A percentile compares a stretch with the other conserved stretches of the same genome.
Conservation (phyloP, 192 early-diverging fungal genomes). For the Entomortierella lignicola region DNA sequence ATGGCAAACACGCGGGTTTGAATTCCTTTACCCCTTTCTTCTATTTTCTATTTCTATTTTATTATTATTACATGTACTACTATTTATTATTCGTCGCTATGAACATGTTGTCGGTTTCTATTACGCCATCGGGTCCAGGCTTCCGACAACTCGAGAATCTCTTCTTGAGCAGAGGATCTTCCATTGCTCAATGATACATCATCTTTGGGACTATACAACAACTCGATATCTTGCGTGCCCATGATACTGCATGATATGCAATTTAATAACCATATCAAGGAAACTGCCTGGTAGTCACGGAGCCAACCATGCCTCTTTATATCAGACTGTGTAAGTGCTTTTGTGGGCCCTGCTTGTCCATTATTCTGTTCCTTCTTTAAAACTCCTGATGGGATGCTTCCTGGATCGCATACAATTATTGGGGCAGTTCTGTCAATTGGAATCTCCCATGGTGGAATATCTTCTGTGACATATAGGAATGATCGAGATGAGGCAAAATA, state of each 20-base stretch:
- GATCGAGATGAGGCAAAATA: conserved; percentile 1
- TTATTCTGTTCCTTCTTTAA: background rate
- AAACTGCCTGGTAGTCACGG: conserved; percentile 23
- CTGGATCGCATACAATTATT: conserved; percentile 35
- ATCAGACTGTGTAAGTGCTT: conserved; percentile 9
- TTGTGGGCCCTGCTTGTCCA: background rate
- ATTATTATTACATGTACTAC: too few species aligned
- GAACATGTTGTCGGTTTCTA: background rate
- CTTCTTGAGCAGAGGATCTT: background rate
- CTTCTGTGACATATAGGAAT: conserved; percentile 19
- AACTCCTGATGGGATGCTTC: background rate
- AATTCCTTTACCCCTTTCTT: too few species aligned
- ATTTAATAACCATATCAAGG: conserved; percentile 21
- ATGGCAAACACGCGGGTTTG: too few species aligned
- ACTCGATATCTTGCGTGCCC: conserved; percentile 11
- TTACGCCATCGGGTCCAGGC: background rate
- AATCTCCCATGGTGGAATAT: conserved; percentile 26
- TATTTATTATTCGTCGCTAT: too few species aligned
- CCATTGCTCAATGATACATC: background rate
- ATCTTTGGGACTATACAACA: background rate
- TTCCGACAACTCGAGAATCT: background rate
- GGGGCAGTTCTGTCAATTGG: conserved; percentile 10
- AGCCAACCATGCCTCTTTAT: conserved; percentile 32
- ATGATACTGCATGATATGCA: conserved; percentile 30
- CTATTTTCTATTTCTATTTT: too few species aligned